Conservation (phyloP, 768 basidiomycete species). For the Amyloporia xantha region DNA sequence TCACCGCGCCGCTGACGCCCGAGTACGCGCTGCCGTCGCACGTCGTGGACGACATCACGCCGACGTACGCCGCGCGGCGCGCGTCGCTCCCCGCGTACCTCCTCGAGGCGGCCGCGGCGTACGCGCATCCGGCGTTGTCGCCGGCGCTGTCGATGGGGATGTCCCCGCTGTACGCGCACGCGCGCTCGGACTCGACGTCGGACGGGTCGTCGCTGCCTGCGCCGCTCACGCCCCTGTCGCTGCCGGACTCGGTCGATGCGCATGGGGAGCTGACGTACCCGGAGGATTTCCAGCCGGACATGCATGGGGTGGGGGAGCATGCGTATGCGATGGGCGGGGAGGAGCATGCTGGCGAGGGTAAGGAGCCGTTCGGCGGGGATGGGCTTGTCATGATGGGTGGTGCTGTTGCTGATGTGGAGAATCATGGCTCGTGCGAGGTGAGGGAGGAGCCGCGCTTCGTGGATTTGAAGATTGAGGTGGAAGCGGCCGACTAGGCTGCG, state of each 20-base stretch:
- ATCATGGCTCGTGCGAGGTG: too few species aligned
- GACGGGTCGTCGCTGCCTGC: slow-evolving; percentile 3
- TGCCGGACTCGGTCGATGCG: not conserved
- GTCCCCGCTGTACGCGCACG: slow-evolving; percentile 8
- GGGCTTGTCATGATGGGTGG: too few species aligned
- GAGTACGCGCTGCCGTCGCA: not conserved
- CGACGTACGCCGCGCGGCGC: slow-evolving; percentile 2
- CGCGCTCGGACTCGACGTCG: slow-evolving; percentile 14
- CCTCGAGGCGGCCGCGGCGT: slow-evolving; percentile 7
- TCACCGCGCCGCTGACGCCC: not conserved
- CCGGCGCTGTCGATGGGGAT: slow-evolving; percentile 1
- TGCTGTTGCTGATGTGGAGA: too few species aligned
- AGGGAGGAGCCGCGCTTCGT: too few species aligned
- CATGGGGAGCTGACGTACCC: slow-evolving; percentile 2
- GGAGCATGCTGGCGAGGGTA: not conserved
- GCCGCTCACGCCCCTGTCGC: slow-evolving; percentile 15
- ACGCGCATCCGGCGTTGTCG: not conserved
- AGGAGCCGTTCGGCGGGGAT: slow-evolving; percentile 1
- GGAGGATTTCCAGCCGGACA: not conserved
- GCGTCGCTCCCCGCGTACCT: slow-evolving; percentile 14
- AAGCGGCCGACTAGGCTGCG: too few species aligned
- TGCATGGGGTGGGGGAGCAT: too few species aligned
- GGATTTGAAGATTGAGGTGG: too few species aligned
- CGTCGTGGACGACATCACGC: not conserved
- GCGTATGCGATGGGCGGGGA: too few species aligned